phyloP scores from a whole-genome alignment of 2,329 filamentous ascomycete species.

The Botrytis galanthina region DNA sequence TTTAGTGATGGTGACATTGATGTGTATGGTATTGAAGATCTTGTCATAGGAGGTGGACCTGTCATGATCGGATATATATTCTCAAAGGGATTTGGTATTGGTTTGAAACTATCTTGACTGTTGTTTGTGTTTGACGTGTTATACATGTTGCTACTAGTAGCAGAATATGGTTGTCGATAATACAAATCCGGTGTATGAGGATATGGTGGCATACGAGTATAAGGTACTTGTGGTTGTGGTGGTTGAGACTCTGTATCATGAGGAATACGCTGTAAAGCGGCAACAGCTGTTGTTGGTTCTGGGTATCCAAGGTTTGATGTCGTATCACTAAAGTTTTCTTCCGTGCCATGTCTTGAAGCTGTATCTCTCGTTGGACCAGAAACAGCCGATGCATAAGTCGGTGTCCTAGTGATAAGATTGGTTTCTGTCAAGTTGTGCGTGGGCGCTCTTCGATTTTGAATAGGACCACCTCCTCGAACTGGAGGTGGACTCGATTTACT shows the following conservation, averaged over 20 bases:
- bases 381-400: slow-evolving; percentile 39
- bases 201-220: slow-evolving; percentile 24
- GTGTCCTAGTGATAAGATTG: slow-evolving; percentile 29
- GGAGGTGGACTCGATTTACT: slow-evolving; percentile 41
- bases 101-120: slow-evolving; percentile 3
- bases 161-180: slow-evolving; percentile 9
- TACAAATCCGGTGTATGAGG: slow-evolving; percentile 19
- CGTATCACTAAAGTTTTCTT: slow-evolving; percentile 20
- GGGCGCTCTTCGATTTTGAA: slow-evolving; percentile 32
- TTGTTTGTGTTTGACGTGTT: slow-evolving; percentile 11
- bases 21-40: background rate
- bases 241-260: background rate
- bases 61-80: slow-evolving; percentile 30
- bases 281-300: slow-evolving; percentile 14
- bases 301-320: slow-evolving; percentile 23
- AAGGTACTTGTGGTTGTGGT: background rate
- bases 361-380: slow-evolving; percentile 29
- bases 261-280: slow-evolving; percentile 13
- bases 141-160: background rate
- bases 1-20: slow-evolving; percentile 14
- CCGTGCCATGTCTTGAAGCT: slow-evolving; percentile 20
- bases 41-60: slow-evolving; percentile 31
- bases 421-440: slow-evolving; percentile 27
- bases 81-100: slow-evolving; percentile 19
- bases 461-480: slow-evolving; percentile 33